Conservation (phyloP, 306 rosid species). For the Herpetospermum pedunculosum region DNA sequence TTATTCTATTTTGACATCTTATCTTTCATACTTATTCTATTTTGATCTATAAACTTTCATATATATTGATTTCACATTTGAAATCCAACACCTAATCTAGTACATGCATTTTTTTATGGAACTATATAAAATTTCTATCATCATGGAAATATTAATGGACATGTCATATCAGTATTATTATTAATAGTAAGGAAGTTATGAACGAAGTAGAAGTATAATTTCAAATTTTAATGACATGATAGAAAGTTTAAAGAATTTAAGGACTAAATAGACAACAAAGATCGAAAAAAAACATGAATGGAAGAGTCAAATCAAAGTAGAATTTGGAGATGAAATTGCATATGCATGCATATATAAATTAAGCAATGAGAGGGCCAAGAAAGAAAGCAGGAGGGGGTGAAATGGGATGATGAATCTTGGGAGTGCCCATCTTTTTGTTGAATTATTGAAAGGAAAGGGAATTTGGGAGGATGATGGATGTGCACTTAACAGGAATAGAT, state of each 20-base stretch:
- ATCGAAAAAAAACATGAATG: neutral
- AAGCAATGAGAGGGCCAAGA: slow-evolving; percentile 1
- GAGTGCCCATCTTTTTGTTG: slow-evolving; percentile 65
- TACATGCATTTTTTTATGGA: neutral
- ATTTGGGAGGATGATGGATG: slow-evolving; percentile 8
- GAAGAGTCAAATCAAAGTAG: neutral
- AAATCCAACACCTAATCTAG: neutral
- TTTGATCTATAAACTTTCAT: too few relatives aligned
- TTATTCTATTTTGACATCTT: too few relatives aligned
- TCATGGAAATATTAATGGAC: too few relatives aligned
- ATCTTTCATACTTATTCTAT: neutral
- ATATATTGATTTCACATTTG: too few relatives aligned
- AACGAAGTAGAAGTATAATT: too few relatives aligned
- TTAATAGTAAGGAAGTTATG: too few relatives aligned
- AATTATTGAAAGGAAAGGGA: slow-evolving; percentile 45
- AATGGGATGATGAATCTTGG: slow-evolving; percentile 43
- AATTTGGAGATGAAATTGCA: neutral
- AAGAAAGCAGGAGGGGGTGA: neutral
- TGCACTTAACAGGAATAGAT: slow-evolving; percentile 8
- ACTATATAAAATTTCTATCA: too few relatives aligned
- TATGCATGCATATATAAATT: slow-evolving; percentile 5
- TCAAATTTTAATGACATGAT: too few relatives aligned
- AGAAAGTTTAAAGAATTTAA: too few relatives aligned
- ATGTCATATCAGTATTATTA: too few relatives aligned
- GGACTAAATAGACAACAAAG: neutral